Evolutionary conservation across 2,329 filamentous ascomycete species (phyloP).

Genomic region (Arthrobotrys conoides): DNA sequence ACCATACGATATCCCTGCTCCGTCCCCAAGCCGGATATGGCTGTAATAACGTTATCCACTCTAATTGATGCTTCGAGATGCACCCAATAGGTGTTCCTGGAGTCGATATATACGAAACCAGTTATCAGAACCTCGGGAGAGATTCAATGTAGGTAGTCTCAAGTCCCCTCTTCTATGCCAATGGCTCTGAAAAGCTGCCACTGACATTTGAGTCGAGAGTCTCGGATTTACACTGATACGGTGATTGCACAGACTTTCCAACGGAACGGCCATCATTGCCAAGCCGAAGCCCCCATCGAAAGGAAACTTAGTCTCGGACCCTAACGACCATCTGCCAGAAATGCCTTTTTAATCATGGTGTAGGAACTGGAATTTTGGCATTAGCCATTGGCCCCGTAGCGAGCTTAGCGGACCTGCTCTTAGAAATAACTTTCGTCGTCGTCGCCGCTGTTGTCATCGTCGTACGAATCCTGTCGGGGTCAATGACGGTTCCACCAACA

Average conservation of each 20-base stretch:
- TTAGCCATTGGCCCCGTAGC: slow-evolving; percentile 26
- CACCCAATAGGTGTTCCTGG: not conserved
- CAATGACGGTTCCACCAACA: slow-evolving; percentile 9
- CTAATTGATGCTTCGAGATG: not conserved
- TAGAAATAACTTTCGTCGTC: slow-evolving; percentile 27
- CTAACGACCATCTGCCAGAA: not conserved
- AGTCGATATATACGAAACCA: not conserved
- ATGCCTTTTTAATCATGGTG: slow-evolving; percentile 44
- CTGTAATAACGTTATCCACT: slow-evolving; percentile 52
- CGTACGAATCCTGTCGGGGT: slow-evolving; percentile 18
- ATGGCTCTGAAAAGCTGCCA: not conserved
- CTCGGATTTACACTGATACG: slow-evolving; percentile 34
- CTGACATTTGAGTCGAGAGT: not conserved
- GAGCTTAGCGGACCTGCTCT: slow-evolving; percentile 26
- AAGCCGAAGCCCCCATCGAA: not conserved
- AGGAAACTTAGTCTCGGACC: not conserved
- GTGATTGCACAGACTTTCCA: slow-evolving; percentile 51
- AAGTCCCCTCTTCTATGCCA: not conserved
- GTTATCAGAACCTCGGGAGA: slow-evolving; percentile 3
- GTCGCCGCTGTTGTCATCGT: not conserved
- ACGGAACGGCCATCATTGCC: not conserved
- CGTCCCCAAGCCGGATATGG: slow-evolving; percentile 13
- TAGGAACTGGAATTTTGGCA: slow-evolving; percentile 36
- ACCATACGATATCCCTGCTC: slow-evolving; percentile 23
- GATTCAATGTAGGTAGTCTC: slow-evolving; percentile 7